phyloP scores from a whole-genome alignment of 1,284 basidiomycete species.

The Fomitiporia mediterranea region DNA sequence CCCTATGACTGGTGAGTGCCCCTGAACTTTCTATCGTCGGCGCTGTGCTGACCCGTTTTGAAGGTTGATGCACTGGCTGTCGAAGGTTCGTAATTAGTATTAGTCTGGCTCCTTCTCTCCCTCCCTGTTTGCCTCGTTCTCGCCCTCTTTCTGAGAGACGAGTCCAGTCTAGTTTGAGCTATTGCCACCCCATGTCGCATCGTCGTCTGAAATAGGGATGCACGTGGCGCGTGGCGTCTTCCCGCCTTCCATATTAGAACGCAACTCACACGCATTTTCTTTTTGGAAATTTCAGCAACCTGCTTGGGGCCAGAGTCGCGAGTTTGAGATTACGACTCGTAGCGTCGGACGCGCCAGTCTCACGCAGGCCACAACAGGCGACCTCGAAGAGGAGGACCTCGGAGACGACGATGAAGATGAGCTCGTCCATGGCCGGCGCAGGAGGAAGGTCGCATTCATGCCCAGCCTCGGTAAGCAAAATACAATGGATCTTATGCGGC shows the following conservation, averaged over 20 bases:
- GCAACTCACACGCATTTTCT: neutral
- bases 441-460: conserved; percentile 72
- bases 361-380: conserved; percentile 62
- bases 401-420: conserved; percentile 46
- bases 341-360: conserved; percentile 56
- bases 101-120: neutral
- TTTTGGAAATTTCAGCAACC: conserved; percentile 55
- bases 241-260: neutral
- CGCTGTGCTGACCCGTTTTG: conserved; percentile 18
- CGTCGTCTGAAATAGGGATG: neutral
- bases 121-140: neutral
- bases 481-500: conserved; percentile 24
- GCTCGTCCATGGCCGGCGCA: conserved; percentile 61
- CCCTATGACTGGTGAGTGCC: conserved; percentile 69
- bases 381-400: conserved; percentile 73
- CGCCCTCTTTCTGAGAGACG: too few species aligned
- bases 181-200: neutral
- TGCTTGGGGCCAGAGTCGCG: conserved; percentile 76
- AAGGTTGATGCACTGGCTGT: conserved; percentile 82
- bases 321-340: conserved; percentile 83
- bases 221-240: conserved; percentile 3
- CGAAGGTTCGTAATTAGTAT: conserved; percentile 48
- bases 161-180: neutral
- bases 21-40: conserved; percentile 12
- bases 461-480: conserved; percentile 63